Evolutionary conservation across 2,329 filamentous ascomycete genomes (phyloP).

Genomic region (Phaeophleospora eucalypticola): DNA sequence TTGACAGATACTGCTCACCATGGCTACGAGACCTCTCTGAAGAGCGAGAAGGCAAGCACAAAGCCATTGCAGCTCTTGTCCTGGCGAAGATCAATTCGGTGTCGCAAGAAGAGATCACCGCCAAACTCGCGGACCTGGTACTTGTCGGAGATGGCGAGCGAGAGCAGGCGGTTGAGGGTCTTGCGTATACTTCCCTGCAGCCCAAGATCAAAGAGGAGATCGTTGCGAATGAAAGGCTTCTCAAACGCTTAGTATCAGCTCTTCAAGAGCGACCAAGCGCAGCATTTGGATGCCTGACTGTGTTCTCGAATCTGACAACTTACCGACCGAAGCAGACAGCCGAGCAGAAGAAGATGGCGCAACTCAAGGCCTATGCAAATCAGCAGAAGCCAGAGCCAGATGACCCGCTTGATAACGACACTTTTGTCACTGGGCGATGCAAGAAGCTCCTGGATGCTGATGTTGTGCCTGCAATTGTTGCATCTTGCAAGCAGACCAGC

Average conservation of each 20-base stretch:
- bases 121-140: constrained; percentile 29
- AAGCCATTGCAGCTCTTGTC: constrained; percentile 47
- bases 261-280: constrained; percentile 46
- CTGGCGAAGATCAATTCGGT: constrained; percentile 49
- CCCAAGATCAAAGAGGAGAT: constrained; percentile 80
- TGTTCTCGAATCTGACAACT: constrained; percentile 77
- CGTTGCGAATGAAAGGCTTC: constrained; percentile 61
- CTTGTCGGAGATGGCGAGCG: constrained; percentile 37
- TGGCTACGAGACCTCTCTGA: constrained; percentile 82
- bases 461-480: constrained; percentile 70
- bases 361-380: constrained; percentile 92
- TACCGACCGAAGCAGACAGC: constrained; percentile 77
- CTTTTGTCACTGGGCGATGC: constrained; percentile 71
- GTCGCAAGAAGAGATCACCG: constrained; percentile 25
- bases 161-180: constrained; percentile 74
- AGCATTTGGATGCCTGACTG: constrained; percentile 80
- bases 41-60: constrained; percentile 27
- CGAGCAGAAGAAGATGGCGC: constrained; percentile 85
- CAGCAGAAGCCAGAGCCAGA: constrained; percentile 61
- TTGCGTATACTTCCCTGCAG: constrained; percentile 87
- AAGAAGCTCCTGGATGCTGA: constrained; percentile 73
- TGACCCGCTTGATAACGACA: constrained; percentile 70
- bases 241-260: constrained; percentile 65
- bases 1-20: constrained; percentile 76
- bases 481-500: constrained; percentile 35